Conservation (phyloP, 306 rosid species). For the Vigna nakashimae region DNA sequence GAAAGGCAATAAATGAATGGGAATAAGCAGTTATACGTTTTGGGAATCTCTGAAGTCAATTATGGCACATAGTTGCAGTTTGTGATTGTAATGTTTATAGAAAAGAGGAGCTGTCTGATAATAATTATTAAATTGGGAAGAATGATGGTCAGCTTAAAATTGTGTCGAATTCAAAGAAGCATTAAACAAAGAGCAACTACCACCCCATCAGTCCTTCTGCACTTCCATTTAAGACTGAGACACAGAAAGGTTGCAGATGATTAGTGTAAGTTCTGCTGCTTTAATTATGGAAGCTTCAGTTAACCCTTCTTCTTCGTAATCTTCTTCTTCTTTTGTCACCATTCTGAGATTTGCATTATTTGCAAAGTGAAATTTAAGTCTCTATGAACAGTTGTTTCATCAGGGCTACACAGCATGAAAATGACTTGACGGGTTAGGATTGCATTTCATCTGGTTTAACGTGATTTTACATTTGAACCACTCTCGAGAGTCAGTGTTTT, state of each 20-base stretch:
- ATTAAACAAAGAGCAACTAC: constrained; percentile 52
- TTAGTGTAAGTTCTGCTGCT: constrained; percentile 30
- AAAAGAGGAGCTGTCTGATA: constrained; percentile 52
- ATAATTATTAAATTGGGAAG: constrained; percentile 27
- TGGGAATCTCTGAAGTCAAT: constrained; percentile 49
- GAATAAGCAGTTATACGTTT: constrained; percentile 44
- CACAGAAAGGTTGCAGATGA: constrained; percentile 40
- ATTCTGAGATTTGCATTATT: constrained; percentile 1
- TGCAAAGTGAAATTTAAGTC: neutral
- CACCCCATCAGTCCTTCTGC: constrained; percentile 42
- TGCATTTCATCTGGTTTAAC: constrained; percentile 42
- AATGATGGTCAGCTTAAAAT: constrained; percentile 39
- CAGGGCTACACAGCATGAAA: constrained; percentile 26
- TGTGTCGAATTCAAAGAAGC: constrained; percentile 43
- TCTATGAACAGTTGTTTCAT: constrained; percentile 19
- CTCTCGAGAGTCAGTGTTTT: constrained; percentile 37
- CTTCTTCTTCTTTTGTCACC: constrained; percentile 6
- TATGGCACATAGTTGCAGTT: constrained; percentile 46
- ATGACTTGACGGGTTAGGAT: constrained; percentile 39
- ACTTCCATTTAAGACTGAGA: constrained; percentile 44
- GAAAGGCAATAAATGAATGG: constrained; percentile 56
- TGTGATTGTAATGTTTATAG: constrained; percentile 58
- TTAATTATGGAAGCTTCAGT: constrained; percentile 41
- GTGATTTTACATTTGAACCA: constrained; percentile 48
- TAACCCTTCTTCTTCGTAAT: neutral